Evolutionary conservation across 1,284 basidiomycete species (phyloP).

Genomic region (Mycena sp.): DNA sequence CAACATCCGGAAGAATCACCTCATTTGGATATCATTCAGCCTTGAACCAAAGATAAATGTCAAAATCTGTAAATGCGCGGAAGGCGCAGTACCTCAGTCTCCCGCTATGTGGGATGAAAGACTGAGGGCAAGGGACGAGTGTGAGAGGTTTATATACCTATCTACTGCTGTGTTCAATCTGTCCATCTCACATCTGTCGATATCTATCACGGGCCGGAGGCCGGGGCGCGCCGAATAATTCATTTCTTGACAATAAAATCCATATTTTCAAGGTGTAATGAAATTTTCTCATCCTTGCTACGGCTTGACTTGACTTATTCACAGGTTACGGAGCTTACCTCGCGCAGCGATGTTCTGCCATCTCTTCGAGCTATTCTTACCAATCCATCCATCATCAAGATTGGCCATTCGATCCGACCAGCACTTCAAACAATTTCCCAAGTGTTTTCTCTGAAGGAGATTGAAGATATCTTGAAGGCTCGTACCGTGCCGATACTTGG

Average conservation of each 20-base stretch:
- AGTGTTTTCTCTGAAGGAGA: not conserved
- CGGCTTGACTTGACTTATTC: no score
- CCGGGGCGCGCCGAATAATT: no score
- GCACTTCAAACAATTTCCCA: not conserved
- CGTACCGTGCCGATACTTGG: not conserved
- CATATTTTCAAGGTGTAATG: not conserved
- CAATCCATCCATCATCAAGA: not conserved
- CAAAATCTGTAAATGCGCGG: no score
- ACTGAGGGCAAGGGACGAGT: no score
- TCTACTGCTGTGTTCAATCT: no score
- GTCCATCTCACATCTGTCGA: no score
- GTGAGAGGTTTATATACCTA: no score
- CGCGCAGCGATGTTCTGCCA: not conserved
- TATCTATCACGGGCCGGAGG: no score
- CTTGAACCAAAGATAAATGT: not conserved
- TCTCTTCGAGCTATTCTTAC: constrained; percentile 8
- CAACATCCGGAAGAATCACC: not conserved
- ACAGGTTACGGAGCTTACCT: not conserved
- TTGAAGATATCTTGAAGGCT: not conserved
- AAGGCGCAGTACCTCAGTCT: no score
- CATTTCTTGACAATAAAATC: no score
- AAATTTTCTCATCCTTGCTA: no score
- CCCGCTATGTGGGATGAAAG: no score
- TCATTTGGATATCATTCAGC: constrained; percentile 3
- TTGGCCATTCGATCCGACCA: not conserved